phyloP scores from a whole-genome alignment of 202 grass and related monocot species.

The Cymbopogon flexuosus region DNA sequence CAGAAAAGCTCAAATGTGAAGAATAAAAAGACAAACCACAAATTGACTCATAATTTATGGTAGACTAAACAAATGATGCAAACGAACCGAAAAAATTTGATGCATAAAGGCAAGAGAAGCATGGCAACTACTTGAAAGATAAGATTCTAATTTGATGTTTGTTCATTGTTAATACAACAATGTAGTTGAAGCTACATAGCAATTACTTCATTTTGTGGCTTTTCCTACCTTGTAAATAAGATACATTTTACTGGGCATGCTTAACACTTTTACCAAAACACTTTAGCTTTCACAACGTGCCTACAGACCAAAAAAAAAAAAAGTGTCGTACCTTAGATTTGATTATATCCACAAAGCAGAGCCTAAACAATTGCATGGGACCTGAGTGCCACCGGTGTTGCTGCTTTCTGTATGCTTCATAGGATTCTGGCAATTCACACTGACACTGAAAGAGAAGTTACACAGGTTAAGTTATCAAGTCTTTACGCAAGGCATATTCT shows the following conservation, averaged over 20 bases:
- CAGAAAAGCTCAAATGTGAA: neutral
- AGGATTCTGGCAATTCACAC: slow-evolving; percentile 85
- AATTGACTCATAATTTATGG: neutral
- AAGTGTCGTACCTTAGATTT: slow-evolving; percentile 55
- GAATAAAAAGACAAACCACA: neutral
- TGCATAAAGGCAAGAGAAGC: neutral
- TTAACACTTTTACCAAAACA: neutral
- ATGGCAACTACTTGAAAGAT: neutral
- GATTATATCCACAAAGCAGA: slow-evolving; percentile 76
- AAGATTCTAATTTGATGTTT: neutral
- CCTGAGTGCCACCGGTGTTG: slow-evolving; percentile 88
- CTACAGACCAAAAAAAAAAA: neutral
- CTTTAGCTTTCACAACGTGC: slow-evolving; percentile 20
- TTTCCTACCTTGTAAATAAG: slow-evolving; percentile 6
- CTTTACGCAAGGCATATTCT: neutral
- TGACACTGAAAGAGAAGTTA: slow-evolving; percentile 50
- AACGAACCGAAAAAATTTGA: neutral
- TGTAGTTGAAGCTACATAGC: neutral
- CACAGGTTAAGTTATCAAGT: slow-evolving; percentile 14
- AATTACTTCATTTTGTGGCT: neutral
- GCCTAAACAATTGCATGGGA: slow-evolving; percentile 81
- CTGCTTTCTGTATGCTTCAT: slow-evolving; percentile 79
- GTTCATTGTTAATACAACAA: neutral
- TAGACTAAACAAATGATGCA: neutral
- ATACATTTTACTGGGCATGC: slow-evolving; percentile 8